Conservation (phyloP, 1,139 yeast species). For the Blastobotrys malaysiensis region DNA sequence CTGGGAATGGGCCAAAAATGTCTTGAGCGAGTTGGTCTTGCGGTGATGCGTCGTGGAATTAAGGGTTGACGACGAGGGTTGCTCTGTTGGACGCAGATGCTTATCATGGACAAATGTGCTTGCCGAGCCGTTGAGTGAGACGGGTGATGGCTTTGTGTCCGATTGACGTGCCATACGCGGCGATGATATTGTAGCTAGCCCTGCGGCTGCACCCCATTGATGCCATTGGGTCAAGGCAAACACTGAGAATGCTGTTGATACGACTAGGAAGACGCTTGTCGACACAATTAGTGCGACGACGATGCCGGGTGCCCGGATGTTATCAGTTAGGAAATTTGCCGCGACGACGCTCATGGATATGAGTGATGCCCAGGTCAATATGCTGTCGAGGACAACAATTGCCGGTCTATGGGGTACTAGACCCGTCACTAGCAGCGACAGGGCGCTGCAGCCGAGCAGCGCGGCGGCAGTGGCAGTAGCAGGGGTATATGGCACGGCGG, state of each 20-base stretch:
- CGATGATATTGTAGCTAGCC: too few species aligned
- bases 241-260: slow-evolving; percentile 1
- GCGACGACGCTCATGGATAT: neutral
- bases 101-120: neutral
- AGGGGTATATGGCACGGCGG: neutral
- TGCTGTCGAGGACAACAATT: slow-evolving; percentile 3
- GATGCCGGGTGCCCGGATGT: neutral
- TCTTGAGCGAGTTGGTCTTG: neutral
- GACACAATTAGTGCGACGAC: slow-evolving; percentile 1
- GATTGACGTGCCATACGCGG: too few species aligned
- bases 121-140: neutral
- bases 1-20: neutral
- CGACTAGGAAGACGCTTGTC: neutral
- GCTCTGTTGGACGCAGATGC: neutral
- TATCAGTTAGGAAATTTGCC: neutral
- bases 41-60: neutral
- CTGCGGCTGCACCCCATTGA: neutral
- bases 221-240: slow-evolving; percentile 4
- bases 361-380: neutral
- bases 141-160: neutral
- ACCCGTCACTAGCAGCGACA: slow-evolving; percentile 1
- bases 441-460: neutral
- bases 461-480: slow-evolving; percentile 1
- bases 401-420: neutral
- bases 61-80: neutral